Evolutionary conservation across 2,329 filamentous ascomycete species (phyloP).

Genomic region (Sporothrix euskadiensis): DNA sequence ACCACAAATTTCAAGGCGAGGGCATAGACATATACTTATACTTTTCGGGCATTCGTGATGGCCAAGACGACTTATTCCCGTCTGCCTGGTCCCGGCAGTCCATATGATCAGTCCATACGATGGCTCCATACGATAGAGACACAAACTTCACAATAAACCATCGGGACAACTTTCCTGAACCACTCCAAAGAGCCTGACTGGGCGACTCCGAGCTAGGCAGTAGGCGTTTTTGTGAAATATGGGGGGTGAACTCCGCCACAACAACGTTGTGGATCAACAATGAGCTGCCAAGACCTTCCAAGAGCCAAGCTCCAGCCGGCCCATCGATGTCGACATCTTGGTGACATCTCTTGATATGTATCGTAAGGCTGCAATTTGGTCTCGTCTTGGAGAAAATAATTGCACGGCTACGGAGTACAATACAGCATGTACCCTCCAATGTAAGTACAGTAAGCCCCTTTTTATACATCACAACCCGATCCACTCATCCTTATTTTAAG

Average conservation of each 20-base stretch:
- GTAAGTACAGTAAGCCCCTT: no score
- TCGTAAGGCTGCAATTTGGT: no score
- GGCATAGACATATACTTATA: neutral
- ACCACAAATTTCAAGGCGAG: no score
- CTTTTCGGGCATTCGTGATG: neutral
- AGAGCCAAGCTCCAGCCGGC: neutral
- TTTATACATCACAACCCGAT: no score
- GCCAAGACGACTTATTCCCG: neutral
- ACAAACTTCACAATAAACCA: neutral
- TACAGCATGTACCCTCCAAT: no score
- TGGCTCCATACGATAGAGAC: neutral
- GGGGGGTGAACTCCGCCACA: neutral
- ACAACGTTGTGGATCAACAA: neutral
- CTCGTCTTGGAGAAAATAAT: no score
- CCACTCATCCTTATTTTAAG: no score
- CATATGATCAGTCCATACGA: neutral
- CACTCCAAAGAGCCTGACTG: neutral
- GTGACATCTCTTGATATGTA: neutral
- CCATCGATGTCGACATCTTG: neutral
- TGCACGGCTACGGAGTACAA: no score
- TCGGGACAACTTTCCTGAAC: neutral
- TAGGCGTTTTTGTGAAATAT: neutral
- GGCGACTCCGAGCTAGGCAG: neutral
- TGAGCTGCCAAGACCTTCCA: neutral
- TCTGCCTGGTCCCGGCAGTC: neutral